phyloP scores from a whole-genome alignment of 257 asterid species.

The Gentiana straminea region DNA sequence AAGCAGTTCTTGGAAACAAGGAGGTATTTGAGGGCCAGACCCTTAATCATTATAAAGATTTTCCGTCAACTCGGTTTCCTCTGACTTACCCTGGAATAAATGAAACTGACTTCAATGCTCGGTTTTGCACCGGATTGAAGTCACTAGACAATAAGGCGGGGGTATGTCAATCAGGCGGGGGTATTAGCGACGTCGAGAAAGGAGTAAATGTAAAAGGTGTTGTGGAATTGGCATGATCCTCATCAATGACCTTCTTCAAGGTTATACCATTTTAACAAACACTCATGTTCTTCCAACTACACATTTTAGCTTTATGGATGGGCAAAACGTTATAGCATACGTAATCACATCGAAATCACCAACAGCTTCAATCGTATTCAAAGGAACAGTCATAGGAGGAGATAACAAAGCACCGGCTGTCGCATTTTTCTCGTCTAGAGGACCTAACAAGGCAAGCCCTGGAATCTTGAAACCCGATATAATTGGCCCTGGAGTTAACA shows the following conservation, averaged over 20 bases:
- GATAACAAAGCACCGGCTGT: constrained; percentile 14
- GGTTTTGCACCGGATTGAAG: too few relatives aligned
- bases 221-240: constrained; percentile 21
- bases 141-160: constrained; percentile 11
- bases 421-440: constrained; percentile 21
- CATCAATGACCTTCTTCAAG: constrained; percentile 9
- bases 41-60: constrained; percentile 12
- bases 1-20: background rate
- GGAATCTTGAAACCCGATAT: constrained; percentile 20
- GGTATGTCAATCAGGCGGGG: constrained; percentile 14
- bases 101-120: too few relatives aligned
- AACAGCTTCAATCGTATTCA: constrained; percentile 14
- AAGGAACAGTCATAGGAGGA: constrained; percentile 9
- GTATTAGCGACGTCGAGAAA: constrained; percentile 4
- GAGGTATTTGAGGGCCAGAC: constrained; percentile 12
- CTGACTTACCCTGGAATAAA: constrained; percentile 11
- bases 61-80: constrained; percentile 10
- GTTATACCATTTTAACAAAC: constrained; percentile 15
- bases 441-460: constrained; percentile 11
- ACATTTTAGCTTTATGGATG: constrained; percentile 10
- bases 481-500: constrained; percentile 19
- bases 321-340: constrained; percentile 13
- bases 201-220: constrained; percentile 17
- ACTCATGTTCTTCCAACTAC: constrained; percentile 19
- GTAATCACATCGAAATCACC: constrained; percentile 14